A percentile compares a stretch with the other conserved stretches of the same genome.
Conservation (phyloP, 495 filamentous ascomycete species). For the Pyronema domesticum region DNA sequence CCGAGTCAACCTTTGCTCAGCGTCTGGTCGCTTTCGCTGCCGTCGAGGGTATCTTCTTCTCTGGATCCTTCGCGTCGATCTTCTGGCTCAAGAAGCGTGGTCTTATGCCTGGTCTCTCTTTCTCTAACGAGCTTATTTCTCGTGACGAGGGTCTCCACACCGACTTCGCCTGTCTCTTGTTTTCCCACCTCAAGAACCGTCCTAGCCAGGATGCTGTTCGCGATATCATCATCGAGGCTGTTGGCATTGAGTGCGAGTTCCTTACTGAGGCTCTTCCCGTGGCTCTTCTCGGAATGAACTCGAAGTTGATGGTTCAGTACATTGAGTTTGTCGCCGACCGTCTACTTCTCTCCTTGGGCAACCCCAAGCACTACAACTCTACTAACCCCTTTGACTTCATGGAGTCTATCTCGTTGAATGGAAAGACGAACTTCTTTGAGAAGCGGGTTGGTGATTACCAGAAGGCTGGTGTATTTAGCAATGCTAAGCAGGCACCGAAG, state of each 20-base stretch:
- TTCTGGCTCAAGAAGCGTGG: constrained; percentile 99
- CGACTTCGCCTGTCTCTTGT: constrained; percentile 93
- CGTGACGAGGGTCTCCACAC: constrained; percentile 99
- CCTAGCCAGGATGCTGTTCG: constrained; percentile 63
- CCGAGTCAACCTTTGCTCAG: constrained; percentile 80
- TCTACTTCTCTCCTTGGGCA: constrained; percentile 77
- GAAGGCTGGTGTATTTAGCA: constrained; percentile 86
- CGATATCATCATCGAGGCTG: constrained; percentile 84
- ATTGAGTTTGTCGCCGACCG: constrained; percentile 98
- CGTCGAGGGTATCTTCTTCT: constrained; percentile 99
- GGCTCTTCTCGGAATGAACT: constrained; percentile 91
- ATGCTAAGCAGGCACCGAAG: constrained; percentile 38
- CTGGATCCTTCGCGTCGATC: constrained; percentile 95
- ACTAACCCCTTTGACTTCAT: constrained; percentile 99
- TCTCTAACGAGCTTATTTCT: constrained; percentile 99
- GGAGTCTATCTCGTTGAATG: constrained; percentile 95
- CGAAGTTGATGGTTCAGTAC: constrained; percentile 95
- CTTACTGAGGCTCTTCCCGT: constrained; percentile 85
- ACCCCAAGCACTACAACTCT: constrained; percentile 77
- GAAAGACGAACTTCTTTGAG: constrained; percentile 99
- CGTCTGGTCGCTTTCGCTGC: constrained; percentile 95
- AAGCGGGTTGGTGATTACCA: constrained; percentile 99
- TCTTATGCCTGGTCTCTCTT: constrained; percentile 93
- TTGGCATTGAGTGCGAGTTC: constrained; percentile 93
- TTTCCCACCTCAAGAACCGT: constrained; percentile 84